Base-by-base conservation (phyloP, 306 rosid species). In the Vigna hirtella region DNA sequence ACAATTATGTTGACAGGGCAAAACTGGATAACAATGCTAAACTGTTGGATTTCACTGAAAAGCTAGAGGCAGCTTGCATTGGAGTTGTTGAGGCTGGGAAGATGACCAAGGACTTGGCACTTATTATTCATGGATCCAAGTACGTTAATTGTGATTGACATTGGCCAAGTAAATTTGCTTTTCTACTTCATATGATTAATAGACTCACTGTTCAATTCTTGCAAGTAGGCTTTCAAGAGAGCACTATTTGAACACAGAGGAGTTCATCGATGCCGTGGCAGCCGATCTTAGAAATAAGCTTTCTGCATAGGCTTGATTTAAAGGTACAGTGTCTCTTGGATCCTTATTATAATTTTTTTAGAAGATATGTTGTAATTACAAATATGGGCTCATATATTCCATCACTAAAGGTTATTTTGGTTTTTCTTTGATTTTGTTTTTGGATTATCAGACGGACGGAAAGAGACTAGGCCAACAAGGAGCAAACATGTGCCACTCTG, bases 101-200 rank as follows among this genome's bases (percentile, higher is more conserved):
- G 89, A 95, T 95, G 99, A 95, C 99, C 74, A 95, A 95, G 99
- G 99, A 95, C 86, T 94, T 95, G 87, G 99, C 99, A 45, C 92
- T 95, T 72, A 88, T 95, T 80, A 59, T 84, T 84, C 96, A 95
- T 78, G 99, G 99, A 74, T 79, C 98, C 43, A 89, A 88, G 98
- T 95, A 87, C 58, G 87, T 83, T 43, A 43, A 70, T 55, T 49
- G 18, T 57, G 71, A 30, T 40, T 10, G 14, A 36, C 64, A 47
- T 43, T 65, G 26, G 43, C 65, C 62, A 10, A 40, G 6, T 40
- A 15, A 64, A 17, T 50, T 61, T 75, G 17, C 52, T 58, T 80
- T 53, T 74, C 20, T 51, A 20, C 53, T 34, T n/a, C 20, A 52
- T 77, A 49, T 56, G 64, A 28, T 76, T 71, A 64, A 43, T 63